phyloP scores from a whole-genome alignment of 306 rosid species.

The Corylus heterophylla region DNA sequence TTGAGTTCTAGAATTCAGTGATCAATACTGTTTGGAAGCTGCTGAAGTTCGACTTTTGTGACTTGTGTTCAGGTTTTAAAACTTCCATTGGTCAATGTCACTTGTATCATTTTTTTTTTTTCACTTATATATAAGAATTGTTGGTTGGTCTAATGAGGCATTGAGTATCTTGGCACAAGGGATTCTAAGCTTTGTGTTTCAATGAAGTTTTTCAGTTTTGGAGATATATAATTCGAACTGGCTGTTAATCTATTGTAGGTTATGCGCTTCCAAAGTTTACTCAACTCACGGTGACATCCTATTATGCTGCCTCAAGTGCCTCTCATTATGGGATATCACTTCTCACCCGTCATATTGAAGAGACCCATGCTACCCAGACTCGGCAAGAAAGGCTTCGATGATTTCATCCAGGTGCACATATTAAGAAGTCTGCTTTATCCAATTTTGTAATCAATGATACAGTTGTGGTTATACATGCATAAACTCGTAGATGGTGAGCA shows the following conservation, averaged over 20 bases:
- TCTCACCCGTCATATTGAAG: slow-evolving; percentile 84
- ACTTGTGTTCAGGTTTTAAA: not conserved
- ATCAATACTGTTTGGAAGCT: not conserved
- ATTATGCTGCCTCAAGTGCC: slow-evolving; percentile 87
- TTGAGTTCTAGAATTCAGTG: not conserved
- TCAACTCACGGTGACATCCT: slow-evolving; percentile 82
- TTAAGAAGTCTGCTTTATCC: slow-evolving; percentile 26
- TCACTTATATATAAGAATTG: not conserved
- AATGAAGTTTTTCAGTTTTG: slow-evolving; percentile 8
- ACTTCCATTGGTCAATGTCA: not conserved
- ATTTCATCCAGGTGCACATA: slow-evolving; percentile 39
- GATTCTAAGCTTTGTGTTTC: not conserved
- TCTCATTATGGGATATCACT: slow-evolving; percentile 93
- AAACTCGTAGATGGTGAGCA: slow-evolving; percentile 19
- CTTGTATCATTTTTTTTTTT: not conserved
- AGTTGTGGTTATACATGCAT: slow-evolving; percentile 11
- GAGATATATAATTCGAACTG: slow-evolving; percentile 16
- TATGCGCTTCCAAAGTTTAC: slow-evolving; percentile 78
- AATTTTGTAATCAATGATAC: slow-evolving; percentile 38
- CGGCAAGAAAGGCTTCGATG: slow-evolving; percentile 45
- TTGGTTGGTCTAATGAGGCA: not conserved
- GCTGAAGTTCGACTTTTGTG: not conserved
- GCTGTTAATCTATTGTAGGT: slow-evolving; percentile 40
- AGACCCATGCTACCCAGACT: slow-evolving; percentile 46
- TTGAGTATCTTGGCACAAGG: not conserved